phyloP scores from a whole-genome alignment of 306 rosid species.

The Acacia confusa region DNA sequence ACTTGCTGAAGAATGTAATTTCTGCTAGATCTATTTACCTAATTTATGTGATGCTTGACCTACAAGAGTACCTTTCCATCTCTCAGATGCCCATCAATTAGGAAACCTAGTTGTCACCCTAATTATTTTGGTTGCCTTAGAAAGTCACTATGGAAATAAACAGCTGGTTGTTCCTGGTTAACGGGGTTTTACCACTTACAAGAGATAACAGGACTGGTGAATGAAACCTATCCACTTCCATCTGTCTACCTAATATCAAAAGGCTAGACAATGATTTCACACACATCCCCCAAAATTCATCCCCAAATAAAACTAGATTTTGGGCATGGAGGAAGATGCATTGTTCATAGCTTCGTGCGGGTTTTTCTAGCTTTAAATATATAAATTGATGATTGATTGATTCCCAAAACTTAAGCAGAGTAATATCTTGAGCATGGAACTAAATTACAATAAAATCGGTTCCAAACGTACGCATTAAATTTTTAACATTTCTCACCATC shows the following conservation, averaged over 20 bases:
- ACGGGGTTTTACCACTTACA: neutral
- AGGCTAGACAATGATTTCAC: neutral
- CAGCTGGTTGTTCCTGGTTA: neutral
- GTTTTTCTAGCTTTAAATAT: neutral
- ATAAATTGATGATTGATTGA: neutral
- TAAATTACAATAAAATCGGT: neutral
- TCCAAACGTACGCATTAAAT: neutral
- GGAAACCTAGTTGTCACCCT: neutral
- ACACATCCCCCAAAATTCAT: neutral
- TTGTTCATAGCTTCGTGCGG: neutral
- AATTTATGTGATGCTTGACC: conserved; percentile 18
- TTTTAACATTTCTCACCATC: neutral
- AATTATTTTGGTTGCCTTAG: neutral
- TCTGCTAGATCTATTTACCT: neutral
- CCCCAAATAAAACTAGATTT: neutral
- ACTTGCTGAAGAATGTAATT: neutral
- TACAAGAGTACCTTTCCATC: neutral
- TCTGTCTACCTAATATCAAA: neutral
- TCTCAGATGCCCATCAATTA: neutral
- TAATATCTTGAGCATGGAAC: neutral
- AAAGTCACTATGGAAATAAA: neutral
- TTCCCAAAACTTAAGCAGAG: neutral
- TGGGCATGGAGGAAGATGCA: neutral
- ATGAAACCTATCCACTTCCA: conserved; percentile 12
- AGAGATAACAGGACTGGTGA: neutral